Evolutionary conservation across 495 filamentous ascomycete species (phyloP).

Genomic region (Bacidia gigantensis): DNA sequence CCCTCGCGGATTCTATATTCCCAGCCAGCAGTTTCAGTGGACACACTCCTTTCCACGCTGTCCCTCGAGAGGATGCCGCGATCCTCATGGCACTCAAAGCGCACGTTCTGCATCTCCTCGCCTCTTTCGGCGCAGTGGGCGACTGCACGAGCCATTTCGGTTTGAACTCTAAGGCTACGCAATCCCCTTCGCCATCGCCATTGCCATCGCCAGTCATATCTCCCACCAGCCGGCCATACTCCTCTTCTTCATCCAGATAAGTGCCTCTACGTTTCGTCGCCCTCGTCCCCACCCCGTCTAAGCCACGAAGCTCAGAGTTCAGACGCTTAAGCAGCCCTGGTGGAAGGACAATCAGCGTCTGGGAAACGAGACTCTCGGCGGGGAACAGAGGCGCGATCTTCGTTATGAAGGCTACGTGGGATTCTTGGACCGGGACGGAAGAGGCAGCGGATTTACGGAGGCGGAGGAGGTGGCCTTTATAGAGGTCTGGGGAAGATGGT

Average conservation of each 20-base stretch:
- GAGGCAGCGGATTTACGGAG: constrained; percentile 51
- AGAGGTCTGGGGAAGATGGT: constrained; percentile 12
- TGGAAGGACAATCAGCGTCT: constrained; percentile 41
- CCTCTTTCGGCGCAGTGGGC: constrained; percentile 51
- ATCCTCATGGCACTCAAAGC: constrained; percentile 47
- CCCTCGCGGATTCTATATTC: constrained; percentile 24
- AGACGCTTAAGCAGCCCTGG: constrained; percentile 31
- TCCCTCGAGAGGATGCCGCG: constrained; percentile 6
- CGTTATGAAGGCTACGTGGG: constrained; percentile 42
- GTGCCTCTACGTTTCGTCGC: constrained; percentile 37
- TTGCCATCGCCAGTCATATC: constrained; percentile 56
- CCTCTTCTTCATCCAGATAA: constrained; percentile 44
- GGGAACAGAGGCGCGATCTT: constrained; percentile 45
- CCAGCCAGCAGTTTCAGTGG: constrained; percentile 42
- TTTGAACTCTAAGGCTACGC: constrained; percentile 63
- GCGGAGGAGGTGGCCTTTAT: constrained; percentile 44
- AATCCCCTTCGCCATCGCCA: background rate
- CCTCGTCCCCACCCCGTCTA: constrained; percentile 24
- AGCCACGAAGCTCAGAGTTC: constrained; percentile 35
- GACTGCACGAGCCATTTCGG: constrained; percentile 90
- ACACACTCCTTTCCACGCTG: constrained; percentile 29
- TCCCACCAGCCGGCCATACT: constrained; percentile 57
- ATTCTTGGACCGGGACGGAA: constrained; percentile 36
- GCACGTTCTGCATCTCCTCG: constrained; percentile 73
- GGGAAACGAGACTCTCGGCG: constrained; percentile 43